Evolutionary conservation across 179 eudicot genomes (phyloP), one percentile per base, ranked within the genome.

Genomic region (Actinidia polygama): DNA sequence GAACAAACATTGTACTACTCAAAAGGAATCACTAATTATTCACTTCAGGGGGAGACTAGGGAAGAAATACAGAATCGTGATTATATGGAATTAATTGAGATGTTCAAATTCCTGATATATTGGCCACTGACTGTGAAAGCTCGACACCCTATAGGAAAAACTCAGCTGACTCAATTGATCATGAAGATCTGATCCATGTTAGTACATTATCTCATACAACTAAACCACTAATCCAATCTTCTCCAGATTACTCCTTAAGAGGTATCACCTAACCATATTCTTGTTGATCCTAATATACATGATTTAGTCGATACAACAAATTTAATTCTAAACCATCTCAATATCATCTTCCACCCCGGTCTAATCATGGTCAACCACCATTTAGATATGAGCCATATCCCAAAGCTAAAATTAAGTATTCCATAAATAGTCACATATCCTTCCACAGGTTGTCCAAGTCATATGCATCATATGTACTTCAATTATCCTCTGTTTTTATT

Each of bases 271-370:
- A 15, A 57, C 61, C 61, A 57, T 57, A 12, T 57, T 57, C 61
- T 57, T 57, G 61, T 57, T 57, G 61, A 57, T 57, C 9, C 19
- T 57, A 57, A 62, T 62, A 62, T 62, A 19, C 67, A 62, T 62
- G 30, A 62, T 62, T 62, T 21, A 62, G 67, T 19, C 10, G 5
- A 62, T 62, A 62, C 30, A 62, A n/a, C 18, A 6, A 54, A 3
- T 14, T 62, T 62, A 19, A 19, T 62, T n/a, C 26, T n/a, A 0
- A 62, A 62, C 67, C 26, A 62, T 62, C 24, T 62, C 67, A n/a
- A n/a, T 62, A 21, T 62, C 67, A 62, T 62, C 67, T 62, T 62
- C 67, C 67, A 62, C 67, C 67, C 10, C 26, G 67, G 67, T 62
- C 67, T n/a, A 62, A 62, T 62, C 67, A 24, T n/a, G 67, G 67